A percentile compares a stretch with the other conserved stretches of the same genome.
These are phyloP conservation scores for Fonsecaea monophora DNA, from an alignment of 2,329 filamentous ascomycete species.

Conservation along the genomic window DNA sequence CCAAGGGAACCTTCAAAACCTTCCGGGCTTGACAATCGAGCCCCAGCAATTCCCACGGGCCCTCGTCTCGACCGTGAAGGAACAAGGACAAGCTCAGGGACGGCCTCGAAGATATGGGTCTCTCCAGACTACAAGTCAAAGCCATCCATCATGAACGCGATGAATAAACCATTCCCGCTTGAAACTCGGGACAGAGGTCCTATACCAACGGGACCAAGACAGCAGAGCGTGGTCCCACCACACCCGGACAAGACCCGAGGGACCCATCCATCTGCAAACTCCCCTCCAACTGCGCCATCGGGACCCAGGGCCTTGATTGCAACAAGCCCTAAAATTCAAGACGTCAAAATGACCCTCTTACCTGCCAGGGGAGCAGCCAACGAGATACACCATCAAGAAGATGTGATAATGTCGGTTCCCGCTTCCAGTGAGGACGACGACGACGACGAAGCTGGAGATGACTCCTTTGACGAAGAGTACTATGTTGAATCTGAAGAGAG, in stretches of 20 bases:
- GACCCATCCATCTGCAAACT: conserved; percentile 11
- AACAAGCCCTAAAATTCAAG: conserved; percentile 31
- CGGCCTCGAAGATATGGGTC: conserved; percentile 32
- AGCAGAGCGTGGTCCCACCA: conserved; percentile 23
- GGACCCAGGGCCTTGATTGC: conserved; percentile 30
- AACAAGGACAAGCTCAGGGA: conserved; percentile 25
- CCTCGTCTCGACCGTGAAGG: conserved; percentile 36
- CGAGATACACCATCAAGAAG: conserved; percentile 21
- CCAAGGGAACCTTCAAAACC: conserved; percentile 29
- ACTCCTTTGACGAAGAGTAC: conserved; percentile 55
- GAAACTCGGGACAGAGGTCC: conserved; percentile 28
- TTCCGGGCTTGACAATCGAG: conserved; percentile 21
- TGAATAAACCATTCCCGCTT: conserved; percentile 34
- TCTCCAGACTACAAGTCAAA: conserved; percentile 37
- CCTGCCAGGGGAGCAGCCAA: conserved; percentile 21
- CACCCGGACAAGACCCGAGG: conserved; percentile 27
- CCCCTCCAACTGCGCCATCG: conserved; percentile 24
- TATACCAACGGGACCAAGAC: conserved; percentile 33
- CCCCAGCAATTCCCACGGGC: conserved; percentile 35
- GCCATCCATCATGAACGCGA: conserved; percentile 36
- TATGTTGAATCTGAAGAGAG: conserved; percentile 53
- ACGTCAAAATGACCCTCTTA: conserved; percentile 26
- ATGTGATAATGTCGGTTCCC: conserved; percentile 40
- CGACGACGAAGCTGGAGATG: conserved; percentile 52
- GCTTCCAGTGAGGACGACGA: conserved; percentile 52